Evolutionary conservation across 1,284 basidiomycete species (phyloP), one percentile per base, ranked within the genome.

Genomic region (Microbotryum saponariae): DNA sequence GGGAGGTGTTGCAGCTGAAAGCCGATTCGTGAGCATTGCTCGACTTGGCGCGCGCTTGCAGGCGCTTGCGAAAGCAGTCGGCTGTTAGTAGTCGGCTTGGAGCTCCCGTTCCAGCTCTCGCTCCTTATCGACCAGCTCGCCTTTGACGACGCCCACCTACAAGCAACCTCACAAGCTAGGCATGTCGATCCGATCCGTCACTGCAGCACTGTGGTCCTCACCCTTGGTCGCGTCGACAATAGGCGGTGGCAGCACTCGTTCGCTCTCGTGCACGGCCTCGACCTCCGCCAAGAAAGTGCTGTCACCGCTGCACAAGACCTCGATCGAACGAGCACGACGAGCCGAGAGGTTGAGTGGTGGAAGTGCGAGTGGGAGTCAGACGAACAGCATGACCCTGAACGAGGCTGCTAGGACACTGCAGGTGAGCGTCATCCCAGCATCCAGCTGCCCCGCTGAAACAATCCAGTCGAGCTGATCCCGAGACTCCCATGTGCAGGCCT

Each of bases 221-320:
- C 37, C 37, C 37, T 42, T 42, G 37, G 37, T 42, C 14, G 37
- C 37, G 14, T 42, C 37, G 37, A 16, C 37, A 42, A 42, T 42
- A 18, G 16, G 37, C 37, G 37, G 37, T 42, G 37, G 37, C 16
- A 42, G 37, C 37, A 18, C 37, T 16, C 37, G 37, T 16, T 51
- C 59, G 12, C 21, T 27, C 29, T 52, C 59, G 27, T 18, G 47
- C 9, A 8, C 45, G 37, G 51, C 63, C 9, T 51, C 51, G n/a
- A 29, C 59, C 6, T 53, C 61, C 7, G 54, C 58, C 27, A 52
- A 56, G 37, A 49, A 56, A 44, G 61, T 60, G 42, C 59, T 63
- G 44, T 64, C 62, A 21, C 62, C 64, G 10, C 57, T 69, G 25
- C 57, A 69, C 67, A 69, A 69, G 59, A 63, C 63, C 18, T 51